These are phyloP conservation scores for Paramyrothecium roridum DNA, from an alignment of 2,329 filamentous ascomycete genomes.

Conservation along the genomic window DNA sequence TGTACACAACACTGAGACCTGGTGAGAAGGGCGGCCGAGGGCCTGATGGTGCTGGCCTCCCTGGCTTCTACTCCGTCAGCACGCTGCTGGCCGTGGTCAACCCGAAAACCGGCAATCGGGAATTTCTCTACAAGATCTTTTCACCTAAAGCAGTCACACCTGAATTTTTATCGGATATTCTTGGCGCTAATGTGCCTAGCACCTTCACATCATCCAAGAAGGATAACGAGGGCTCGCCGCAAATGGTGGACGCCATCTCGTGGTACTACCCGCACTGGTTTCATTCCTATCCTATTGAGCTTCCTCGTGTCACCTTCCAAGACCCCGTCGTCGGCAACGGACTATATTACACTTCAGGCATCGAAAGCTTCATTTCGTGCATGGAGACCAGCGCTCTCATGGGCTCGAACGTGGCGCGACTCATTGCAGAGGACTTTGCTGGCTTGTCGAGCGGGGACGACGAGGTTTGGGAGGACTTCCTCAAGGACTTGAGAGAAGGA, in stretches of 20 bases:
- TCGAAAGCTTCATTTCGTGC: conserved; percentile 92
- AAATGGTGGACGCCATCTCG: conserved; percentile 50
- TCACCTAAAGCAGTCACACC: conserved; percentile 52
- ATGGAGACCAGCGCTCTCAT: conserved; percentile 96
- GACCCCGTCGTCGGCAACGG: conserved; percentile 66
- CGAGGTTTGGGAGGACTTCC: not conserved
- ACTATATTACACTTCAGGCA: conserved; percentile 70
- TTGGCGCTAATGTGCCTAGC: conserved; percentile 45
- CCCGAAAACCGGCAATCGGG: conserved; percentile 48
- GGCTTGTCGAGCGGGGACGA: conserved; percentile 14
- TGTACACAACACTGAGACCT: conserved; percentile 77
- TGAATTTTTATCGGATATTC: conserved; percentile 49
- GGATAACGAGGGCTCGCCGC: conserved; percentile 25
- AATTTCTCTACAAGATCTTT: conserved; percentile 66
- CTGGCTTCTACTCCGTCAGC: conserved; percentile 84
- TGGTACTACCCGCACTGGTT: conserved; percentile 80
- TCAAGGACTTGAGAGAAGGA: not conserved
- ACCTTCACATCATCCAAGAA: conserved; percentile 26
- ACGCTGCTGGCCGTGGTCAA: conserved; percentile 65
- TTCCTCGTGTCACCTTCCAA: conserved; percentile 85
- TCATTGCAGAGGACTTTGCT: conserved; percentile 61
- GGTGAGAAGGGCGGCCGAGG: conserved; percentile 50
- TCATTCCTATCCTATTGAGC: conserved; percentile 79
- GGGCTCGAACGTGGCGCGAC: conserved; percentile 77
- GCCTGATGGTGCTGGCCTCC: conserved; percentile 61